phyloP scores from a whole-genome alignment of 179 eudicot genomes.

The Patellifolia procumbens region DNA sequence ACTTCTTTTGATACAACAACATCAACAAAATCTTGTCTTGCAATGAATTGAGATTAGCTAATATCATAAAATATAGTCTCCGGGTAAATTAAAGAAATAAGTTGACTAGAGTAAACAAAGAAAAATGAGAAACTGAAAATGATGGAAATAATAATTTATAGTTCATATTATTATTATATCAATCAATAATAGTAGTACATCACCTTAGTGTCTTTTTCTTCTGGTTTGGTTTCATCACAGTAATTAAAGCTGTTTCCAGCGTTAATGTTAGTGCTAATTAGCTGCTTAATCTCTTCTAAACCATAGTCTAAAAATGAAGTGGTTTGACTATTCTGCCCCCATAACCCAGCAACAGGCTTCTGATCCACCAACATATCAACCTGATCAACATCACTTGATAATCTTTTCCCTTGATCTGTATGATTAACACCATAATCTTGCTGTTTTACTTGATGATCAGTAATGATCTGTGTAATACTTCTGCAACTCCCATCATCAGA shows the following conservation, averaged over 20 bases:
- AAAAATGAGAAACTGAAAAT: no score
- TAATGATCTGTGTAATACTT: conserved; percentile 14
- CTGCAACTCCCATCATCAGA: conserved; percentile 55
- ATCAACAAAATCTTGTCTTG: no score
- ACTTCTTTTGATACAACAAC: no score
- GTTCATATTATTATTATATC: background rate
- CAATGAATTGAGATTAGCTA: no score
- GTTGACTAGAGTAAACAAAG: no score
- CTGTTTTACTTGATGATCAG: background rate
- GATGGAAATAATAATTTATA: no score
- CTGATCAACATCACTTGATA: background rate
- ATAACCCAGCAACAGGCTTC: conserved; percentile 19
- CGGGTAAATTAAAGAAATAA: no score
- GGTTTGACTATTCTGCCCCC: conserved; percentile 26
- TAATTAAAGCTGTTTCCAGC: conserved; percentile 33
- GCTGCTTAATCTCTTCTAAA: conserved; percentile 79
- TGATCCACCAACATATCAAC: conserved; percentile 10
- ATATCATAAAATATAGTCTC: no score
- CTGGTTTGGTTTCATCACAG: conserved; percentile 55
- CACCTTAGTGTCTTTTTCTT: conserved; percentile 34
- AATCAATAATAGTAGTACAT: conserved; percentile 38
- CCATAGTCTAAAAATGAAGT: conserved; percentile 40
- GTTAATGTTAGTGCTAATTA: conserved; percentile 41
- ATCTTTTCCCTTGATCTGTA: background rate
- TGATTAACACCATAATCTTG: conserved; percentile 16